A percentile compares a stretch with the other conserved stretches of the same genome.
Evolutionary conservation across 164 flowering plant species (phyloP).

Genomic region (Macadamia integrifolia): DNA sequence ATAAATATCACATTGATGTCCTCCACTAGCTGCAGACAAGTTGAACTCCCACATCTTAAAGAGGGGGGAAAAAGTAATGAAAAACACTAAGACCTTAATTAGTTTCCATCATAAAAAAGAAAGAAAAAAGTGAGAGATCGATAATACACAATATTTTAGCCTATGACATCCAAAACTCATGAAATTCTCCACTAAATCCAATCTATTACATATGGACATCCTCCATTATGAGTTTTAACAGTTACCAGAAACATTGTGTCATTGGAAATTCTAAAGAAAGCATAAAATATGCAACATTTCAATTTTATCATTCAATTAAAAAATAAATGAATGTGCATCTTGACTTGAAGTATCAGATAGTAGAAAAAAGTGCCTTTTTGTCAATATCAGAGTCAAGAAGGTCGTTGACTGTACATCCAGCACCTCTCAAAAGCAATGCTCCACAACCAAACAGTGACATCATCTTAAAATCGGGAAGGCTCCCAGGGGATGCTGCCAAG

Average conservation of each 20-base stretch:
- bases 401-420: slow-evolving; percentile 97
- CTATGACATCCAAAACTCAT: too few species aligned
- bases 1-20: too few species aligned
- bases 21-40: too few species aligned
- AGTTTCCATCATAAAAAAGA: too few species aligned
- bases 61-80: too few species aligned
- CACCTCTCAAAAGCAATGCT: slow-evolving; percentile 87
- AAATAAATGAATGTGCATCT: neutral
- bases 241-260: neutral
- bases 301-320: neutral
- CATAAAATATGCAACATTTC: neutral
- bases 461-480: slow-evolving; percentile 82
- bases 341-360: neutral
- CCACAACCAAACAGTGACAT: slow-evolving; percentile 82
- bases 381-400: slow-evolving; percentile 91
- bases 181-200: neutral
- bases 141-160: too few species aligned
- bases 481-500: slow-evolving; percentile 77
- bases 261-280: neutral
- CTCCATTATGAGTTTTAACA: neutral
- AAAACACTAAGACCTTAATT: too few species aligned
- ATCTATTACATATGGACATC: neutral
- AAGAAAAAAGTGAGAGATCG: too few species aligned
- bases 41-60: too few species aligned
- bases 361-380: slow-evolving; percentile 36